Base-by-base conservation (phyloP, 2,329 filamentous ascomycete genomes). In the Septoria linicola region DNA sequence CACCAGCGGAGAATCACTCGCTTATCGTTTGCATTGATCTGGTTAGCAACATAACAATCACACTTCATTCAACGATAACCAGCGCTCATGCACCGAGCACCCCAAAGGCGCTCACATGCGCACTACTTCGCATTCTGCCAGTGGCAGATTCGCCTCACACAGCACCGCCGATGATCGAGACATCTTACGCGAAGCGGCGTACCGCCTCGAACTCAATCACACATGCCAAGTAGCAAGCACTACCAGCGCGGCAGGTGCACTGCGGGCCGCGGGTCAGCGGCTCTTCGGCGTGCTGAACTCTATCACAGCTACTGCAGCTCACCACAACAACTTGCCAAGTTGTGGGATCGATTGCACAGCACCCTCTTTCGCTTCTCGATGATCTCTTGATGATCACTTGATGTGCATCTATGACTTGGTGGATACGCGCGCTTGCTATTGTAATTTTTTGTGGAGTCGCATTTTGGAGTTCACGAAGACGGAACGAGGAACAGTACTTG, bases 211-310 rank as follows among this genome's bases (percentile, higher is more conserved):
- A 43, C 41, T 43, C 41, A 30, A 34, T 34, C 27, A 34, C 14
- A 19, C 23, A 27, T 10, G 23, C 23, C 23, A 27, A 17, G 41
- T 43, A 32, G 41, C 27, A 27, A 43, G 20, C 44, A 39, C 35
- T 17, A 19, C 14, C 34, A 34, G 44, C 34, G 23, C 35, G 31
- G 8, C 21, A 16, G 21, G 32, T n/a, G 32, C 14, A 30, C 11
- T 16, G 20, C 34, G 32, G 25, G 14, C 41, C 41, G 41, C 31
- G 41, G 41, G 31, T 19, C 14, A 32, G 14, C 41, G 41, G 41
- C 27, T 20, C 11, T 13, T 34, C 11, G 14, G 21, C 23, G 27
- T 11, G 27, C 27, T n/a, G 11, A 43, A 43, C 14, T 43, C 25
- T 43, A 43, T 43, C 41, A 25, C 25, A 34, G 14, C 14, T 19